A percentile compares a stretch with the other conserved stretches of the same genome.
These are phyloP conservation scores for Candida fluviatilis DNA, from an alignment of 805 yeast genomes.

Conservation along the genomic window DNA sequence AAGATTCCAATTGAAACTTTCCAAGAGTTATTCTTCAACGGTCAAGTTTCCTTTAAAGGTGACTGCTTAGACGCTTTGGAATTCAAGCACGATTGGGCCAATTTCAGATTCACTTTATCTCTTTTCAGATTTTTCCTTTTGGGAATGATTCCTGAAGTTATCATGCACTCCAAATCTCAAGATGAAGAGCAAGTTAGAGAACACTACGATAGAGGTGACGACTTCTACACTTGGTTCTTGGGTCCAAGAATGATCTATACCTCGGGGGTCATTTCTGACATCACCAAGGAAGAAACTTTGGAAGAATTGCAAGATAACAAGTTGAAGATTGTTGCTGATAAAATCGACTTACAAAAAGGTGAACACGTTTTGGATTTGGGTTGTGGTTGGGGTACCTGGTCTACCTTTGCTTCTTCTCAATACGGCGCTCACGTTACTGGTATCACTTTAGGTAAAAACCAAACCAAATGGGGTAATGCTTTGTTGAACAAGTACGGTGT, in stretches of 20 bases:
- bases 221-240: conserved; percentile 88
- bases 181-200: conserved; percentile 96
- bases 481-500: conserved; percentile 68
- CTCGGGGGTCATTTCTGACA: conserved; percentile 77
- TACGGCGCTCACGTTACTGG: conserved; percentile 88
- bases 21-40: conserved; percentile 81
- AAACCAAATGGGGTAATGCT: conserved; percentile 83
- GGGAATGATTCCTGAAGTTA: conserved; percentile 90
- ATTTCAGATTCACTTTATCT: conserved; percentile 70
- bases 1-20: conserved; percentile 92
- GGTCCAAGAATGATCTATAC: conserved; percentile 96
- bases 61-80: conserved; percentile 82
- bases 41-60: conserved; percentile 83
- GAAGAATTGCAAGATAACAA: conserved; percentile 87
- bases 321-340: conserved; percentile 81
- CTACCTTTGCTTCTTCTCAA: conserved; percentile 75
- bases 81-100: conserved; percentile 89
- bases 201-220: conserved; percentile 95
- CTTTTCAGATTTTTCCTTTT: conserved; percentile 76
- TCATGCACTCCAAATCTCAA: conserved; percentile 87
- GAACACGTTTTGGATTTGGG: conserved; percentile 81
- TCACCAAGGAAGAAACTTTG: conserved; percentile 64
- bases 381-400: conserved; percentile 96
- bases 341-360: conserved; percentile 67
- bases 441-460: conserved; percentile 84